Conservation (phyloP, 2,329 filamentous ascomycete genomes). For the Mollisiaceae sp. region DNA sequence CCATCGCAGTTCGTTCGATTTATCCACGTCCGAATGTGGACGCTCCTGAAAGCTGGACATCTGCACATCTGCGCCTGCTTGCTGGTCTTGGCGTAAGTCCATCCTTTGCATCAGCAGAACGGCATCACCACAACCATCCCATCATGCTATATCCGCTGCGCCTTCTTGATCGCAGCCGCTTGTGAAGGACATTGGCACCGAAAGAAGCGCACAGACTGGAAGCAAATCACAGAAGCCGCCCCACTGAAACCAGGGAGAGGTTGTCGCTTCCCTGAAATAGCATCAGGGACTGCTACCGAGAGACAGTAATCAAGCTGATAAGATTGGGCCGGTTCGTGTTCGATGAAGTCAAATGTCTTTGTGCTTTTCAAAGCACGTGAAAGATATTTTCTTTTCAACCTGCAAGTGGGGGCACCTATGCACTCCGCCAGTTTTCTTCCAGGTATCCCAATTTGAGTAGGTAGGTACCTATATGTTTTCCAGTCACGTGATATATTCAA, state of each 20-base stretch:
- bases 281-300: constrained; percentile 21
- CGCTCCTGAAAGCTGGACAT: background rate
- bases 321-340: background rate
- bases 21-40: background rate
- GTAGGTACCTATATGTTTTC: too few species aligned
- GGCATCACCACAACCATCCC: background rate
- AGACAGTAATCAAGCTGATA: constrained; percentile 7
- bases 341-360: too few species aligned
- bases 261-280: background rate
- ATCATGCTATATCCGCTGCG: background rate
- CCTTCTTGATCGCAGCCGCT: background rate
- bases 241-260: constrained; percentile 13
- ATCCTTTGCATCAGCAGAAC: background rate
- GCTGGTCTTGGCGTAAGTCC: background rate
- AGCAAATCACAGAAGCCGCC: background rate
- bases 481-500: too few species aligned
- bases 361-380: too few species aligned
- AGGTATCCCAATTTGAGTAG: too few species aligned
- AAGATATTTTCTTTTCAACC: too few species aligned
- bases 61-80: background rate
- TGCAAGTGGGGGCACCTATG: too few species aligned
- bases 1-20: background rate
- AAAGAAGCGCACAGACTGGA: constrained; percentile 1
- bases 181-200: background rate
- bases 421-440: too few species aligned